These are phyloP conservation scores for Fraxinus albicans DNA, from an alignment of 305 asterid species.

Conservation along the genomic window DNA sequence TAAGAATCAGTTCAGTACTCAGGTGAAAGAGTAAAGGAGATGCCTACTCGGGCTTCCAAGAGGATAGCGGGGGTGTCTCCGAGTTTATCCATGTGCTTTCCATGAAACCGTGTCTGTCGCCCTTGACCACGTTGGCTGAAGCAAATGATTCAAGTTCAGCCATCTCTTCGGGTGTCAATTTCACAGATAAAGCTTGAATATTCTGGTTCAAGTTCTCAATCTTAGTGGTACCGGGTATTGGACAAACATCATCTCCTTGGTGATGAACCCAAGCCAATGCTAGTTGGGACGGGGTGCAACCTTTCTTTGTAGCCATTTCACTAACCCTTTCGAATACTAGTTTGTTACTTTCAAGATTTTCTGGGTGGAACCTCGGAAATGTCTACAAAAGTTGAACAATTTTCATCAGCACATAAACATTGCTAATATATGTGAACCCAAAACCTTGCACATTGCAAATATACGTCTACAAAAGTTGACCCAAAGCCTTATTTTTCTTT, in stretches of 20 bases:
- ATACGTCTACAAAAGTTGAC: background rate
- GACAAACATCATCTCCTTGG: constrained; percentile 43
- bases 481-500: background rate
- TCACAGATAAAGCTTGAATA: constrained; percentile 29
- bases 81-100: constrained; percentile 31
- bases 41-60: constrained; percentile 35
- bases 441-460: background rate
- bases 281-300: constrained; percentile 43
- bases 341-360: constrained; percentile 30
- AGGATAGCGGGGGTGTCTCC: constrained; percentile 36
- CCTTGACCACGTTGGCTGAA: constrained; percentile 31
- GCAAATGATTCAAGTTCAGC: constrained; percentile 38
- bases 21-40: background rate
- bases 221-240: constrained; percentile 57
- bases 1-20: background rate
- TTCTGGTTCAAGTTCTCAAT: constrained; percentile 42
- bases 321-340: constrained; percentile 24
- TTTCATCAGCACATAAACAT: background rate
- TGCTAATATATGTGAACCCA: background rate
- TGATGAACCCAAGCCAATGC: constrained; percentile 53
- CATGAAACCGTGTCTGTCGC: constrained; percentile 31
- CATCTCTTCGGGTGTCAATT: constrained; percentile 38
- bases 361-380: constrained; percentile 30
- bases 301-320: constrained; percentile 38
- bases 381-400: background rate